Base-by-base conservation (phyloP, 805 yeast genomes). In the Sugiyamaella boreocaroliniensis region DNA sequence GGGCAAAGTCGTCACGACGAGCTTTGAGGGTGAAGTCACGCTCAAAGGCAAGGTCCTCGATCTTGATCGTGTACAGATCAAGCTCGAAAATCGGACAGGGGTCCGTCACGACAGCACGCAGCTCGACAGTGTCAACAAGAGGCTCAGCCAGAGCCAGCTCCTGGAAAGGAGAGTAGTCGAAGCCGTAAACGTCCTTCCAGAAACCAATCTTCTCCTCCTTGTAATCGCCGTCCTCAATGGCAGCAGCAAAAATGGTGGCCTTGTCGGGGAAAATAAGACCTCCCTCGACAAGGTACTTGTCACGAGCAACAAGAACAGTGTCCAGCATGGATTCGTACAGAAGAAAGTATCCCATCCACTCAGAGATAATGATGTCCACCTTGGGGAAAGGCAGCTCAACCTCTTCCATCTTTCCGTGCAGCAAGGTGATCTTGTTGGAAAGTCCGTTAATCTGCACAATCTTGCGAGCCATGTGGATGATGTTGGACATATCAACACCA, bases 341-440 rank as follows among this genome's bases (percentile, higher is more conserved):
- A 61, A 95, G 71, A 65, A 93, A 93, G 71, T 93, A 93, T 15
- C 99, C 99, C 99, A 93, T 93, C 99, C 99, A 93, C 71, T 93
- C 99, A 58, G 93, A 83, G 55, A 93, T 83, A 60, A 93, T 93
- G 62, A 93, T 92, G 68, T 93, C 99, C 51, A 93, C 99, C 67
- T 86, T 76, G 52, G 82, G 82, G 59, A 78, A 90, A 41, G 98
- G 98, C 61, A 93, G 75, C 49, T 59, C 61, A 52, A 95, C 87
- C 64, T 93, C 99, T 73, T 93, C 99, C 70, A 93, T 77, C 66
- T 93, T 93, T 47, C 99, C 99, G 70, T 86, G 85, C 49, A 92
- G 71, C 54, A 92, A 73, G 37, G 97, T 90, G 67, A 93, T 89
- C 65, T 86, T 86, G 70, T 88, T 95, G 47, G 78, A 74, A 55